Evolutionary conservation across 2,329 filamentous ascomycete species (phyloP).

Genomic region (Aspergillus sp.): DNA sequence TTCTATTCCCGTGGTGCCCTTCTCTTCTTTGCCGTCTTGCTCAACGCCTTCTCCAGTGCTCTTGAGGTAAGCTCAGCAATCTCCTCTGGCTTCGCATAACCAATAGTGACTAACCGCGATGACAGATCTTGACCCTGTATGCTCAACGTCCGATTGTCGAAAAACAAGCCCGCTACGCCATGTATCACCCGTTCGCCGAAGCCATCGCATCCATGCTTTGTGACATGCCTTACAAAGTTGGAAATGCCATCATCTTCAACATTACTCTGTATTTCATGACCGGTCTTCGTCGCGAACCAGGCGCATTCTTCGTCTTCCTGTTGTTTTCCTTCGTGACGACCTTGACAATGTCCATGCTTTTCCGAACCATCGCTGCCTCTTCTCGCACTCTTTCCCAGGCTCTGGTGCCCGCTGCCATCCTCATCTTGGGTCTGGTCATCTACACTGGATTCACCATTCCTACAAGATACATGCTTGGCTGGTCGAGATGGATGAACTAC

Average conservation of each 20-base stretch:
- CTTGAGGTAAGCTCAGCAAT: constrained; percentile 58
- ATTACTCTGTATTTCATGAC: constrained; percentile 84
- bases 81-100: not conserved
- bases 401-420: constrained; percentile 57
- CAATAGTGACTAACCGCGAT: constrained; percentile 18
- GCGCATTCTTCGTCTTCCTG: constrained; percentile 82
- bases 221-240: constrained; percentile 80
- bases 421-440: constrained; percentile 50
- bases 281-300: constrained; percentile 71
- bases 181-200: constrained; percentile 88
- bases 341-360: constrained; percentile 81
- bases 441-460: constrained; percentile 53
- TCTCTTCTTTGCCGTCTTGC: constrained; percentile 83
- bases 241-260: constrained; percentile 77
- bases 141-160: constrained; percentile 89
- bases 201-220: constrained; percentile 83
- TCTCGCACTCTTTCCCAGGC: constrained; percentile 67
- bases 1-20: constrained; percentile 80
- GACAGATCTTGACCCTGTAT: constrained; percentile 78
- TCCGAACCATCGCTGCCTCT: constrained; percentile 76
- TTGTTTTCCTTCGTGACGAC: constrained; percentile 74
- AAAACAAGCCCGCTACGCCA: constrained; percentile 81
- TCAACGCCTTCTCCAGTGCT: constrained; percentile 80
- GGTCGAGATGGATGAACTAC: constrained; percentile 83
- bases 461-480: constrained; percentile 67